A percentile compares a stretch with the other conserved stretches of the same genome.
Evolutionary conservation across 2,329 filamentous ascomycete species (phyloP).

Genomic region (Orbilia quercus): DNA sequence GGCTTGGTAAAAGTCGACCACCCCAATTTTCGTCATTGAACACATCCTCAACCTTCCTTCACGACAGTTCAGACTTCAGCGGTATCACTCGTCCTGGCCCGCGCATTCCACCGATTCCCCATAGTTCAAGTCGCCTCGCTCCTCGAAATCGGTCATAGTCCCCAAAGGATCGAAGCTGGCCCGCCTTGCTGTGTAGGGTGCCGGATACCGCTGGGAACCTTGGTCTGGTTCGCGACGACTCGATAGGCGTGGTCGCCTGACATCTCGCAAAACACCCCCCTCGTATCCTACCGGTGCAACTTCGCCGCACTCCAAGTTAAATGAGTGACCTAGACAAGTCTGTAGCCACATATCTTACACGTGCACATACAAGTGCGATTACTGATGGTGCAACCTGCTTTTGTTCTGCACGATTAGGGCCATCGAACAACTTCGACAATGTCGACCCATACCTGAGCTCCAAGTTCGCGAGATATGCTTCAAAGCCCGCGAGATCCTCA

Average conservation of each 20-base stretch:
- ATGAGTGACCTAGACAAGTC: constrained; percentile 98
- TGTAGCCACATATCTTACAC: constrained; percentile 58
- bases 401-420: constrained; percentile 70
- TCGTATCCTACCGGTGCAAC: constrained; percentile 52
- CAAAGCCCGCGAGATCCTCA: constrained; percentile 93
- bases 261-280: constrained; percentile 35
- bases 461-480: constrained; percentile 97
- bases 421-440: constrained; percentile 93
- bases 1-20: constrained; percentile 26
- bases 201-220: constrained; percentile 7
- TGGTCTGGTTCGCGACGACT: constrained; percentile 42
- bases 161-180: background rate
- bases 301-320: constrained; percentile 59
- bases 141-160: background rate
- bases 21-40: constrained; percentile 45
- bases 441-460: constrained; percentile 91
- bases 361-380: background rate
- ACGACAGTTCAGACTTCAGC: constrained; percentile 7
- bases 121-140: background rate
- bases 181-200: background rate
- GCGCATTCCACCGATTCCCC: background rate
- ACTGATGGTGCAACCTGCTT: constrained; percentile 1
- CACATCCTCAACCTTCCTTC: constrained; percentile 11
- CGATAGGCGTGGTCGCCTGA: constrained; percentile 52
- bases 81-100: constrained; percentile 1